Conservation (phyloP, 192 early-diverging fungal species). For the Dispira simplex region DNA sequence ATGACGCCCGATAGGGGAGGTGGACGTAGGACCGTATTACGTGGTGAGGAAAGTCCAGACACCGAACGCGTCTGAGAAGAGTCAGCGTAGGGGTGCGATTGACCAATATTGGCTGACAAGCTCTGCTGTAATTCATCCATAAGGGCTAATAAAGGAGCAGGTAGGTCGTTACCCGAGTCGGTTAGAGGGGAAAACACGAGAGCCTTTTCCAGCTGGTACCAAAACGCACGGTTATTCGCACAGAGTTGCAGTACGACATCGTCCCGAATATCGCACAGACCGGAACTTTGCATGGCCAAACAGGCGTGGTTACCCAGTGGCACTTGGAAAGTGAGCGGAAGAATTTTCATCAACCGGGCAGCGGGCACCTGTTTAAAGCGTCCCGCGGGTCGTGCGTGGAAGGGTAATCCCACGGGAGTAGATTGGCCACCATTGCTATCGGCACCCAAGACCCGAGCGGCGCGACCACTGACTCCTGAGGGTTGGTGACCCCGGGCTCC, state of each 20-base stretch:
- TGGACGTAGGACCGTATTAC: background rate
- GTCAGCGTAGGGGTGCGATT: no score
- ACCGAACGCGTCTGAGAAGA: no score
- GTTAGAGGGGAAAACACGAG: background rate
- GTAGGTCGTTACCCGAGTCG: background rate
- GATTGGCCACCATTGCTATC: no score
- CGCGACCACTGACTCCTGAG: no score
- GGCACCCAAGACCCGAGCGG: no score
- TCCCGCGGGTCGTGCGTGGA: no score
- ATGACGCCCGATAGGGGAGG: background rate
- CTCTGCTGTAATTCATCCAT: no score
- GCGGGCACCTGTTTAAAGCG: background rate
- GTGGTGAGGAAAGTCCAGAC: no score
- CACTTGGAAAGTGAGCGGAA: background rate
- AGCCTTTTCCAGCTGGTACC: background rate
- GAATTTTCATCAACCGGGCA: background rate
- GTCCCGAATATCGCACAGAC: background rate
- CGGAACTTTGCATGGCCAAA: slow-evolving; percentile 1
- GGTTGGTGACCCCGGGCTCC: no score
- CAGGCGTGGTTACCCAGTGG: slow-evolving; percentile 3
- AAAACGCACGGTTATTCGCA: background rate
- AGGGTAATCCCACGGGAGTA: no score
- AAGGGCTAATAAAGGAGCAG: no score
- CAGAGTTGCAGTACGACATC: background rate
- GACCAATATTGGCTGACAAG: no score